These are phyloP conservation scores for Nothopassalora personata DNA, from an alignment of 2,329 filamentous ascomycete genomes.

Conservation along the genomic window DNA sequence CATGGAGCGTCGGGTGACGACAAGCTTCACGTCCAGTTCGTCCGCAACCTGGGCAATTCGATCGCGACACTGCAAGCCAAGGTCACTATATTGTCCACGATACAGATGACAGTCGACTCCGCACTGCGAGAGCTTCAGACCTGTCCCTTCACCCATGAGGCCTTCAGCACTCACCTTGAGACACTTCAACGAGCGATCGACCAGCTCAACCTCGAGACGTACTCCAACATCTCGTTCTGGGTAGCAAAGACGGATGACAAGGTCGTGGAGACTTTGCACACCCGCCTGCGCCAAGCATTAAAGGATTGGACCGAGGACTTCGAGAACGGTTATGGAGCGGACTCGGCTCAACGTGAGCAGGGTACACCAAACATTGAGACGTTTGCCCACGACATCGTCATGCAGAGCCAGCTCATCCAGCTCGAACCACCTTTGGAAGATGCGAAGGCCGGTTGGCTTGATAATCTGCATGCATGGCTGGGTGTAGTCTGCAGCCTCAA, in stretches of 20 bases:
- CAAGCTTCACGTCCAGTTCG: constrained; percentile 76
- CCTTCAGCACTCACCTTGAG: constrained; percentile 75
- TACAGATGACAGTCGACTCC: constrained; percentile 76
- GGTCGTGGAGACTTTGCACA: constrained; percentile 72
- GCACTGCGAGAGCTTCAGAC: constrained; percentile 75
- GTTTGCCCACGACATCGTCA: constrained; percentile 85
- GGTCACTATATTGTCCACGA: constrained; percentile 69
- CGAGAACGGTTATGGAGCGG: constrained; percentile 44
- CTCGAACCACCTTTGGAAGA: constrained; percentile 89
- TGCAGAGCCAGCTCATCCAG: constrained; percentile 97
- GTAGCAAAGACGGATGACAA: constrained; percentile 79
- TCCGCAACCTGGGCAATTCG: constrained; percentile 83
- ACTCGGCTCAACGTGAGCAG: constrained; percentile 34
- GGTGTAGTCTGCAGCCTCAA: constrained; percentile 86
- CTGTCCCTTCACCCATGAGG: constrained; percentile 74
- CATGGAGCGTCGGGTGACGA: constrained; percentile 24
- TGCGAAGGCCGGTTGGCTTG: constrained; percentile 87
- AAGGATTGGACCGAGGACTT: constrained; percentile 84
- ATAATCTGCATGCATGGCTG: constrained; percentile 88
- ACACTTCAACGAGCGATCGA: constrained; percentile 88
- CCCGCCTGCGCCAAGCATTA: constrained; percentile 79
- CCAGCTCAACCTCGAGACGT: constrained; percentile 93
- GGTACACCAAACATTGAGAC: constrained; percentile 63
- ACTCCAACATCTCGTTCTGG: constrained; percentile 88
- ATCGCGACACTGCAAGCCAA: constrained; percentile 87